phyloP scores from a whole-genome alignment of 1,284 basidiomycete genomes.

The Xerocomus minutiporus region DNA sequence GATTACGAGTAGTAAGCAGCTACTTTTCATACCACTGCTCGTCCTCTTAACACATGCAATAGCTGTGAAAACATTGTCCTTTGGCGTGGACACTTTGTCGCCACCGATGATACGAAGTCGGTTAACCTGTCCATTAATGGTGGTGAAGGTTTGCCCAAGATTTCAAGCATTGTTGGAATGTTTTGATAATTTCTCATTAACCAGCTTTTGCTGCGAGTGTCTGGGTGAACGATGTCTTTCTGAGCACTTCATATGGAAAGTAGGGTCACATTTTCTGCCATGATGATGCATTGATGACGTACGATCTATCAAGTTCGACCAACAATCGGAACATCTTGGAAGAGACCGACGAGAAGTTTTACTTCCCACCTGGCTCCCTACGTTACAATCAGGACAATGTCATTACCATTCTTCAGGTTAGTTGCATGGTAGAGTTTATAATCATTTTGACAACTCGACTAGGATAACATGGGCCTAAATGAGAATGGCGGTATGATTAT shows the following conservation, averaged over 20 bases:
- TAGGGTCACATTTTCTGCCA: slow-evolving; percentile 29
- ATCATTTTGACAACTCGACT: slow-evolving; percentile 1
- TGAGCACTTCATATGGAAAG: slow-evolving; percentile 71
- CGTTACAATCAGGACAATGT: slow-evolving; percentile 57
- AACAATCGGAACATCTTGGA: slow-evolving; percentile 54
- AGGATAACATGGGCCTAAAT: slow-evolving; percentile 79
- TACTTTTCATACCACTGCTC: neutral
- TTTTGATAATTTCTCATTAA: slow-evolving; percentile 1
- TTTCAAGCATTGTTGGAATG: neutral
- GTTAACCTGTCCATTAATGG: slow-evolving; percentile 75
- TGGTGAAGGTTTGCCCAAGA: slow-evolving; percentile 53
- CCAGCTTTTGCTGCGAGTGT: slow-evolving; percentile 70
- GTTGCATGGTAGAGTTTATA: slow-evolving; percentile 4
- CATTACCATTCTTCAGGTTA: slow-evolving; percentile 68
- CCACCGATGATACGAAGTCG: slow-evolving; percentile 52
- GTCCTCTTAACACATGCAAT: neutral
- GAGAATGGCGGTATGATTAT: slow-evolving; percentile 47
- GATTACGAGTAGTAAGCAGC: slow-evolving; percentile 75
- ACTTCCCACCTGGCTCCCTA: slow-evolving; percentile 55
- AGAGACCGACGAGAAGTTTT: slow-evolving; percentile 61
- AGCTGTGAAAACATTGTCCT: slow-evolving; percentile 77
- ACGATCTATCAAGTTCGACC: slow-evolving; percentile 44
- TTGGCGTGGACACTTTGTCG: slow-evolving; percentile 76
- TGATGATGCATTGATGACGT: slow-evolving; percentile 4
- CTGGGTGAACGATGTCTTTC: slow-evolving; percentile 73